Evolutionary conservation across 108 stramenopile species (phyloP), one percentile per base, ranked within the genome.

Genomic region (Discostella pseudostelligera): DNA sequence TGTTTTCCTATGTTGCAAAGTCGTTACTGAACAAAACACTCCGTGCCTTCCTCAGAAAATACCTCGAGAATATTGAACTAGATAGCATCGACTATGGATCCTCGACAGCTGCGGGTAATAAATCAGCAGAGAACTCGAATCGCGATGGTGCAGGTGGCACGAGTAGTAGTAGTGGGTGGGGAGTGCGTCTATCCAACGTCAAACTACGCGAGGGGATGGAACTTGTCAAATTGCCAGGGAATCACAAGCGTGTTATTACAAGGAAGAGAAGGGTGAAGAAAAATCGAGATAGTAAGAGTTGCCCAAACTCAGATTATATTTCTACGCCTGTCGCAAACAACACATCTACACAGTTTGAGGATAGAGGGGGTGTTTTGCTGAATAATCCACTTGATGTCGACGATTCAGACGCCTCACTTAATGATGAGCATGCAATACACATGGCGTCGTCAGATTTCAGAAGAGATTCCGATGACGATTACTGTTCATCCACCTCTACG

Each of bases 161-260:
- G n/a, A n/a, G n/a, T 44, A 53, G 70, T 17, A 53, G 62, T 53
- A 62, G 76, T 48, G 90, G 90, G 40, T 92, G 90, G 90, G 90
- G 87, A 32, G 87, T 92, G 8, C 77, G 86, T 47, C 67, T 92
- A 7, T 85, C 76, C 32, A 92, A 92, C 74, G 90, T 92, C 25
- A 81, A 84, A 70, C 67, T 92, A 53, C 82, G 90, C 14, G 84
- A 87, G 49, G 90, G 90, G 40, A 84, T 87, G 50, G 73, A 87
- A 59, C 62, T 92, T 16, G 73, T 87, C 74, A 72, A 79, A 40
- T 59, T 92, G 58, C 90, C 90, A 0, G 90, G 90, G 37, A 83
- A 77, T 42, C 70, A 79, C 39, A 85, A 67, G 42, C 65, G 77
- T n/a, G 61, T 36, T 10, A 67, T 68, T 36, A 28, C 46, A 11